Evolutionary conservation across 2,329 filamentous ascomycete genomes (phyloP), one percentile per base, ranked within the genome.

Genomic region (Cercospora zeae-maydis): DNA sequence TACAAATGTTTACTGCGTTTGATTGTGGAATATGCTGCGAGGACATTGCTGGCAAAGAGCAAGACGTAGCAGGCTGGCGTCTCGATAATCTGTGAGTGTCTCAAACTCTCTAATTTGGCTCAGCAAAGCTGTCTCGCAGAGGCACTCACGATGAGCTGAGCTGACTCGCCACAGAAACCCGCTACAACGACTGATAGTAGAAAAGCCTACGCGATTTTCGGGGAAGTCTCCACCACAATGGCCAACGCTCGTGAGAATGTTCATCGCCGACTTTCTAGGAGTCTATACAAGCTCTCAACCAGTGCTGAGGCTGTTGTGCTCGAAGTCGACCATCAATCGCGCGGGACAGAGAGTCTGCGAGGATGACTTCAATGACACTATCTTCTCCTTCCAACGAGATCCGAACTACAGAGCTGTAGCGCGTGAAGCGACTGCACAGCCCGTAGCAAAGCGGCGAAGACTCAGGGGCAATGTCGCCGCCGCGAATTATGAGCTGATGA

Each of bases 1-100:
- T 72, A n/a, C 47, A 57, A 13, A 62, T 62, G 10, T 66, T 70
- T 27, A 62, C 61, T 58, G 55, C 45, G 4, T 51, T 59, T 21
- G 36, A 54, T 10, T 64, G 62, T 55, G 59, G 58, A 1, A 21
- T 59, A 6, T 8, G 37, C n/a, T 16, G 49, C n/a, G 3, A 8
- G 9, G 9, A 53, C 10, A 14, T 14, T 34, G 0, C 19, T 16
- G 4, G 21, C 21, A 30, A 1, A 47, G 42, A 7, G 13, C 42
- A 47, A 27, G 14, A 21, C 21, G n/a, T 53, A 31, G 49, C 11
- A 16, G 55, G 61, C n/a, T 63, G 61, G 61, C 42, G 24, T 49
- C 31, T 52, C 31, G 36, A 42, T 33, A 9, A 21, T 34, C 27
- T 24, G 49, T 53, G 31, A 53, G 49, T 53, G 19, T 13, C 49